Base-by-base conservation (phyloP, 208 protist genomes). In the Leishmania tarentolae region DNA sequence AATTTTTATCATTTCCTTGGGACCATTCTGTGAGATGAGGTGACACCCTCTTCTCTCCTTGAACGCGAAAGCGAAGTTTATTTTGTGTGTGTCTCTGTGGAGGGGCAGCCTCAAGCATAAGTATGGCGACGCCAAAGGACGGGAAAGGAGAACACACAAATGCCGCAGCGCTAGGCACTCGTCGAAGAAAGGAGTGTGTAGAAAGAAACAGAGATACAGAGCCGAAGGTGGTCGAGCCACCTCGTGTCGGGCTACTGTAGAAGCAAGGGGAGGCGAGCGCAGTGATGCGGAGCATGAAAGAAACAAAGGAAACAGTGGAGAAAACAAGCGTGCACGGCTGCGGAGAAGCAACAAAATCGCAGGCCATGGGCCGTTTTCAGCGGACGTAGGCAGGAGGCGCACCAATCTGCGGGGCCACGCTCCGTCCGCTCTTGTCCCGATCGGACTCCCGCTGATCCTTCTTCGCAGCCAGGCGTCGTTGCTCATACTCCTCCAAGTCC, bases 311-410 rank as follows among this genome's bases (percentile, higher is more conserved):
- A 21, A 4, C 4, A 11, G 35, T 13, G 19, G 68, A 13, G 1
- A 21, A 76, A 76, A 50, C 9, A 47, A 73, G 42, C 7, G 3
- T 1, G 42, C 68, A 8, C 37, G 35, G 42, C 40, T 21, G 68
- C 44, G 28, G 28, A 52, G 42, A 61, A 13, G 19, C 71, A 76
- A 57, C 46, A 61, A 37, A 5, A 37, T 65, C 35, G 35, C 19
- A 44, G 42, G n/a, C 19, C 74, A 35, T 63, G 24, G 31, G 31
- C 3, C 9, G 72, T 50, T 40, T 71, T 40, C 89, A 97, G 2
- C 90, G 90, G 57, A 97, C 87, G 71, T 91, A 97, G 37, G 91
- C 91, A 24, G 94, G 94, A 31, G 94, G 94, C 21, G 94, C 86
- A 50, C 85, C 87, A 13, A 83, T 94, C 76, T 93, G 91, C 24